Evolutionary conservation across 495 filamentous ascomycete genomes (phyloP).

Genomic region (Jackrogersella multiformis): DNA sequence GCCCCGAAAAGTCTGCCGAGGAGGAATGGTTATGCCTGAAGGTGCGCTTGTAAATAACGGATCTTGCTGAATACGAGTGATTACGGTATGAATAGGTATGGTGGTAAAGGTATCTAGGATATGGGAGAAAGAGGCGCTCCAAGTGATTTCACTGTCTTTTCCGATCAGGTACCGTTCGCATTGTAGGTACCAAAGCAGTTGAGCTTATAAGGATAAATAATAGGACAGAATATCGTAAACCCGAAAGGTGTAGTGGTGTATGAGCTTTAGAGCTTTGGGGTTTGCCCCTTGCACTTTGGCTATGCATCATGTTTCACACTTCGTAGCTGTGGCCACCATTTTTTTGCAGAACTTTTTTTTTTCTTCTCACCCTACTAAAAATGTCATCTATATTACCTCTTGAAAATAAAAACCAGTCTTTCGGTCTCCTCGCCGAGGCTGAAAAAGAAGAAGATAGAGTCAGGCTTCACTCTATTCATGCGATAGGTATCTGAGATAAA

Average conservation of each 20-base stretch:
- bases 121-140: conserved; percentile 3
- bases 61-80: background rate
- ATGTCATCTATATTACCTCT: too few relatives aligned
- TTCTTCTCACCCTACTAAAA: too few relatives aligned
- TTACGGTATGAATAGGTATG: background rate
- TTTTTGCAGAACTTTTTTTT: too few relatives aligned
- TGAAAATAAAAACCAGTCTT: too few relatives aligned
- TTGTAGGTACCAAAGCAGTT: conserved; percentile 29
- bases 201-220: too few relatives aligned
- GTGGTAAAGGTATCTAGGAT: background rate
- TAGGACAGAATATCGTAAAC: too few relatives aligned
- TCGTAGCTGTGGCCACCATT: too few relatives aligned
- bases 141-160: conserved; percentile 26
- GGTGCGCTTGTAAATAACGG: background rate
- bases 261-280: background rate
- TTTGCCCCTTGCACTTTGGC: too few relatives aligned
- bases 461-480: too few relatives aligned
- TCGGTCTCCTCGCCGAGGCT: too few relatives aligned
- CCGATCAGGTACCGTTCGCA: conserved; percentile 16
- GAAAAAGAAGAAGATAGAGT: background rate
- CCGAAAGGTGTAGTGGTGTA: too few relatives aligned
- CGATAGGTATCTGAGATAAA: conserved; percentile 6
- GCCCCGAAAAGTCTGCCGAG: conserved; percentile 1
- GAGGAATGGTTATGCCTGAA: background rate
- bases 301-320: too few relatives aligned